Percentiles rank a stretch among this genome's conserved stretches.
These are phyloP conservation scores for Scopulariopsis brevicaulis DNA, from an alignment of 2,329 filamentous ascomycete species.

Conservation along the genomic window DNA sequence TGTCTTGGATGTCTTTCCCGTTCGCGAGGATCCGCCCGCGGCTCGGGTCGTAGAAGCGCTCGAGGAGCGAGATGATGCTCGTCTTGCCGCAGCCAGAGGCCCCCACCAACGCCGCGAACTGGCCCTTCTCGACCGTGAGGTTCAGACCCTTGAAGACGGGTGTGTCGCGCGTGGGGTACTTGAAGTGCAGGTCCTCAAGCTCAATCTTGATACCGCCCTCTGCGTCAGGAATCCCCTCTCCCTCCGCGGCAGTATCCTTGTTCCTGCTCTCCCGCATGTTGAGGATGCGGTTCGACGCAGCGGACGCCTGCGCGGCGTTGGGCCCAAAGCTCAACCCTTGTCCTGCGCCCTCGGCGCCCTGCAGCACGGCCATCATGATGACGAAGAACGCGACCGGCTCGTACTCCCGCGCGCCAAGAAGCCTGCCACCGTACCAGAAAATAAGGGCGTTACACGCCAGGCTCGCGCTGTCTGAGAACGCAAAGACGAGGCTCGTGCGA, in stretches of 20 bases:
- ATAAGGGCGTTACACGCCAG: conserved; percentile 52
- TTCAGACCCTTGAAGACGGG: conserved; percentile 50
- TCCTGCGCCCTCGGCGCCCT: conserved; percentile 56
- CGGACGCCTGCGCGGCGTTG: conserved; percentile 47
- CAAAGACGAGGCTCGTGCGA: conserved; percentile 53
- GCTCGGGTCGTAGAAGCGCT: conserved; percentile 60
- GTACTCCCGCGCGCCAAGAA: conserved; percentile 41
- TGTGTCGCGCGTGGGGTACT: conserved; percentile 45
- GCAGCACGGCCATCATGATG: conserved; percentile 54
- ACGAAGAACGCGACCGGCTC: conserved; percentile 35
- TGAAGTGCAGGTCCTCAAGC: conserved; percentile 44
- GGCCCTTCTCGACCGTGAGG: conserved; percentile 54
- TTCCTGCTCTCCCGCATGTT: conserved; percentile 32
- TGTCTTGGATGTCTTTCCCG: conserved; percentile 41
- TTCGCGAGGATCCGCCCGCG: conserved; percentile 56
- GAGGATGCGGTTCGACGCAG: conserved; percentile 48
- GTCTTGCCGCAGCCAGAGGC: conserved; percentile 63
- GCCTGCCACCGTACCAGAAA: conserved; percentile 55
- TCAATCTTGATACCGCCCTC: conserved; percentile 44
- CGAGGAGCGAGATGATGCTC: conserved; percentile 54
- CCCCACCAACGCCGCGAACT: conserved; percentile 61
- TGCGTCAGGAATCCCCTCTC: conserved; percentile 27
- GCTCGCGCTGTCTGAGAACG: conserved; percentile 55
- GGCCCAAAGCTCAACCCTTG: conserved; percentile 57
- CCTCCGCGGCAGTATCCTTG: conserved; percentile 16